Base-by-base conservation (phyloP, 2,329 filamentous ascomycete genomes). In the Zymoseptoria ardabiliae region DNA sequence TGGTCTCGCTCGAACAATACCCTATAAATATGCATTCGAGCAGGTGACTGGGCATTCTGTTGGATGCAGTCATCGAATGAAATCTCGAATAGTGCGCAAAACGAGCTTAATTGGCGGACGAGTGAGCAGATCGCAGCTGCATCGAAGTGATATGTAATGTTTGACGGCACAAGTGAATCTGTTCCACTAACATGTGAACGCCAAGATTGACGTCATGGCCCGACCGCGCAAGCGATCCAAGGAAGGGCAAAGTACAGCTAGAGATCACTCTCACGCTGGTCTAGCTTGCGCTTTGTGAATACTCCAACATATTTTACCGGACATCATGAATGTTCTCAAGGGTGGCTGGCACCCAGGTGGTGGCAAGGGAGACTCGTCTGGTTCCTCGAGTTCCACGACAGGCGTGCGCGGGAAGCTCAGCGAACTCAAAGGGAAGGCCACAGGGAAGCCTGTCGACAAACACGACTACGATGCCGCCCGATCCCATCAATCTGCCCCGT, bases 401-500 rank as follows among this genome's bases (percentile, higher is more conserved):
- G 79, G 80, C 73, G 81, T 83, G 71, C 63, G 21, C 51, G 20
- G 21, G 22, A 53, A 53, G 25, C 51, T 53, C 51, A 23, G 21
- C 51, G 66, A 71, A 53, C 50, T 68, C 52, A 71, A 68, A 57
- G 64, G 64, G 54, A 63, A 71, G 53, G 84, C 53, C 80, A 82
- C 71, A 76, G 81, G 58, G 78, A 81, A 71, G 62, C 22, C 22
- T 5, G 28, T 28, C 7, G 69, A 70, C 59, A 66, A 69, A 61
- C 73, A 78, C 58, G 65, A 73, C 17, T 71, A 75, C 49, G 69
- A 70, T 58, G 69, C 75, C 45, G 75, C 82, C 30, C 68, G 72
- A 50, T 77, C 81, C 22, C 84, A 85, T 63, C 75, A 81, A 56
- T 81, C 83, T 6, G 79, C 80, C 17, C 91, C 91, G 1, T 76